These are phyloP conservation scores for Diaporthe capsici DNA, from an alignment of 2,329 filamentous ascomycete genomes.

Conservation along the genomic window DNA sequence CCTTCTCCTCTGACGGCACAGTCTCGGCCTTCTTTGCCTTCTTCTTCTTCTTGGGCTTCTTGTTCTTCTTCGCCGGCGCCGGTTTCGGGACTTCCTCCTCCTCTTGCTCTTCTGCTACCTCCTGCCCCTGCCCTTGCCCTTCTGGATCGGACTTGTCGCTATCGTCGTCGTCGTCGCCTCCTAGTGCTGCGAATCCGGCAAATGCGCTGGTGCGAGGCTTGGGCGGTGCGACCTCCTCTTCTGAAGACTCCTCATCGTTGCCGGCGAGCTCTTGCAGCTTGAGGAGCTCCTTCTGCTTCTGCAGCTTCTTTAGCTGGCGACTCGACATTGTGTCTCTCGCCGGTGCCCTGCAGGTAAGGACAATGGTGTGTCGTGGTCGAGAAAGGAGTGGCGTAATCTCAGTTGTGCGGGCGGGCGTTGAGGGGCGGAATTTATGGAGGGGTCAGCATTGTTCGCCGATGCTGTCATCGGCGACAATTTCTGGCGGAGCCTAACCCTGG, in stretches of 20 bases:
- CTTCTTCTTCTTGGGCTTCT: slow-evolving; percentile 54
- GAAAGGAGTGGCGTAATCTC: not conserved
- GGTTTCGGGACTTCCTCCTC: slow-evolving; percentile 41
- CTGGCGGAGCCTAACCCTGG: slow-evolving; percentile 15
- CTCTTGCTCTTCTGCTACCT: slow-evolving; percentile 43
- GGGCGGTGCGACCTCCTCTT: slow-evolving; percentile 50
- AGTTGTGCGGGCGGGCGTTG: not conserved
- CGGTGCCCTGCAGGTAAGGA: not conserved
- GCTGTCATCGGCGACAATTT: slow-evolving; percentile 33
- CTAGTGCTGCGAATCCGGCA: slow-evolving; percentile 64
- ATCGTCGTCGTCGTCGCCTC: slow-evolving; percentile 54
- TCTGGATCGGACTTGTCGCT: slow-evolving; percentile 42
- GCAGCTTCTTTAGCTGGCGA: slow-evolving; percentile 66
- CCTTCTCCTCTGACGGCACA: slow-evolving; percentile 36
- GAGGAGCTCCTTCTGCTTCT: slow-evolving; percentile 63
- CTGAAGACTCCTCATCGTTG: slow-evolving; percentile 43
- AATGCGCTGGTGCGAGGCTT: slow-evolving; percentile 64
- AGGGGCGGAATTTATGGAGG: slow-evolving; percentile 22
- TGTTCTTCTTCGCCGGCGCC: slow-evolving; percentile 53
- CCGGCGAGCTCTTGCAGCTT: slow-evolving; percentile 43
- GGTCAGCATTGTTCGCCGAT: slow-evolving; percentile 35
- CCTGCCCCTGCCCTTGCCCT: slow-evolving; percentile 30
- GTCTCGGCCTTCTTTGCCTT: slow-evolving; percentile 57
- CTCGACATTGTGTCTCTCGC: slow-evolving; percentile 60
- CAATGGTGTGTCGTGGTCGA: not conserved